Percentiles rank a stretch among this genome's conserved stretches.
phyloP scores from a whole-genome alignment of 2,329 filamentous ascomycete genomes.

The Sclerotinia sclerotiorum region DNA sequence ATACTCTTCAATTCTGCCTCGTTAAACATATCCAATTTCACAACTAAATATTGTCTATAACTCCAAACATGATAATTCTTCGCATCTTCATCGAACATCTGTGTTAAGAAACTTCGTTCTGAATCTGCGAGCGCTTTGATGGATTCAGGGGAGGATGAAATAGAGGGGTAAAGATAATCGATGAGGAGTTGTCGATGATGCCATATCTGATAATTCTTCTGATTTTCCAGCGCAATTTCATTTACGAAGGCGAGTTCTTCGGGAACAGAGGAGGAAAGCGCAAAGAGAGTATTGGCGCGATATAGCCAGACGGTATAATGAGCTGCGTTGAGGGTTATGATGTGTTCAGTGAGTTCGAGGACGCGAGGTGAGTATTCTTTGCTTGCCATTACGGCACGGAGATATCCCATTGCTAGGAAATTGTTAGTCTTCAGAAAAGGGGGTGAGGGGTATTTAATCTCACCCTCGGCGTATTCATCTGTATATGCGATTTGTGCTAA shows the following conservation, averaged over 20 bases:
- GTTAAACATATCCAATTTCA: conserved; percentile 65
- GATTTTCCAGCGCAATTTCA: conserved; percentile 73
- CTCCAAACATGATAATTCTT: conserved; percentile 99
- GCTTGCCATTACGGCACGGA: conserved; percentile 87
- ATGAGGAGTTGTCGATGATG: conserved; percentile 67
- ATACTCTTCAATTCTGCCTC: conserved; percentile 65
- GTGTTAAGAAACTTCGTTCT: conserved; percentile 73
- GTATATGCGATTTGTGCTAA: conserved; percentile 92
- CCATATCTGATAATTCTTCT: conserved; percentile 99
- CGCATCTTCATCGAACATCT: conserved; percentile 80
- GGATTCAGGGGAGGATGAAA: conserved; percentile 56
- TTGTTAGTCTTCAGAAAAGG: conserved; percentile 12
- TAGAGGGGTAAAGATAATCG: conserved; percentile 58
- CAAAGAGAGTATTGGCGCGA: conserved; percentile 74
- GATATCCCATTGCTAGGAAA: conserved; percentile 74
- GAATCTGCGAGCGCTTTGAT: conserved; percentile 58
- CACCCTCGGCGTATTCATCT: conserved; percentile 80
- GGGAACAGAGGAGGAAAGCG: conserved; percentile 46
- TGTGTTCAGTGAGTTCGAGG: conserved; percentile 78
- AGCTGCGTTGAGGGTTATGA: conserved; percentile 90
- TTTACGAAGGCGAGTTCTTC: conserved; percentile 83
- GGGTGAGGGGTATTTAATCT: conserved; percentile 17
- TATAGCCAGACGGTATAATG: conserved; percentile 99
- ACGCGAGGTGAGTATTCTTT: conserved; percentile 81
- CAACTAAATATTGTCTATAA: conserved; percentile 74